Evolutionary conservation across 176 grass and related monocot genomes (phyloP).

Genomic region (Oryza nivara): DNA sequence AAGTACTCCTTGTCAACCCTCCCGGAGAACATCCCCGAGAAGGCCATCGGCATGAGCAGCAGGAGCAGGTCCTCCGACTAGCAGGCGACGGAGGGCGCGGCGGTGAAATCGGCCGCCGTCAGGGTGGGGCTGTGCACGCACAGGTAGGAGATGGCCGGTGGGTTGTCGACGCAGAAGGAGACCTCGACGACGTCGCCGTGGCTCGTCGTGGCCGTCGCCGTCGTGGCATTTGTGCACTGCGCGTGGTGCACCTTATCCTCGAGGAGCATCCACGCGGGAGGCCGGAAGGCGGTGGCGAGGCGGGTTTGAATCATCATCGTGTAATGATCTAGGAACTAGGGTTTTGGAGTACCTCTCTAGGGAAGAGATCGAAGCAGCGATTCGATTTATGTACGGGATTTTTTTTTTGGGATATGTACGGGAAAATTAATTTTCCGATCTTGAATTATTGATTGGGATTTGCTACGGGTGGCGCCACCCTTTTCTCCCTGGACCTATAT

Average conservation of each 20-base stretch:
- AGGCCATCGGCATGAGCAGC: no score
- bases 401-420: no score
- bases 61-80: no score
- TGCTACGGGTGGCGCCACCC: no score
- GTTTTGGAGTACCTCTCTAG: not conserved
- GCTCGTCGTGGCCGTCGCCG: not conserved
- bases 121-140: no score
- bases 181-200: not conserved
- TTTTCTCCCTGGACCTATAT: no score
- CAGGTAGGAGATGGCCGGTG: not conserved
- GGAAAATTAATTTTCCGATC: no score
- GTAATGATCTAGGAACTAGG: not conserved
- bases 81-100: no score
- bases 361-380: not conserved
- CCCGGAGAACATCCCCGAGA: no score
- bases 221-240: not conserved
- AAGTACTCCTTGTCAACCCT: no score
- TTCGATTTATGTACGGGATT: not conserved
- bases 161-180: not conserved
- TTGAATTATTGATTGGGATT: no score
- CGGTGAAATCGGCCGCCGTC: no score
- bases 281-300: not conserved
- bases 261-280: not conserved
- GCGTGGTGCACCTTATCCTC: not conserved
- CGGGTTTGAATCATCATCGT: not conserved